Base-by-base conservation (phyloP, 116 monocot species). In the Zostera marina region DNA sequence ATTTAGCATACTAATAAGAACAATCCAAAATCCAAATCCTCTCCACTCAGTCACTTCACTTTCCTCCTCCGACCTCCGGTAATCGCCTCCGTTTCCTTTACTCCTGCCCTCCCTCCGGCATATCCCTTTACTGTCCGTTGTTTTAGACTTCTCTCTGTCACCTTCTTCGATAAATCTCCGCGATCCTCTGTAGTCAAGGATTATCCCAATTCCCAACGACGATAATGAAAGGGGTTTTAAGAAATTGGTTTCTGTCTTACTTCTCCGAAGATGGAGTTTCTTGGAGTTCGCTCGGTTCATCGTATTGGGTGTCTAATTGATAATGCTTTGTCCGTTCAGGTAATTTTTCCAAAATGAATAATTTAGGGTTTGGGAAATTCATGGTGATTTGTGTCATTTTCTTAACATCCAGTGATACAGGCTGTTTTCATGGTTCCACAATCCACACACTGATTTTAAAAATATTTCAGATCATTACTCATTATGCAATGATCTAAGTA, bases 391-490 rank as follows among this genome's bases (percentile, higher is more conserved):
- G 11, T 52, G 26, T 52, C 32, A 17, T 6, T 60, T 59, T 7
- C 14, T 73, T 48, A 24, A 13, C 16, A 64, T n/a, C n/a, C n/a
- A n/a, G n/a, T n/a, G n/a, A n/a, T 73, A 24, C 76, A 96, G 94
- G 98, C 86, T 74, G 78, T 83, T 20, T 76, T 78, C 44, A 71
- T 98, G 41, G 76, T 89, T 16, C 98, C 98, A 52, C n/a, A n/a
- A n/a, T n/a, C n/a, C n/a, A n/a, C n/a, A n/a, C n/a, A n/a, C 66
- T 98, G 64, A 70, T 98, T 53, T 42, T 48, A 17, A 70, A 52
- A 70, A 20, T 46, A 22, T 20, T 66, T 24, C 63, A 52, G 53
- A 53, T 47, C 23, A 19, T 10, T 59, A 81, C 21, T 65, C 69
- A 55, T 54, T 98, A 51, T 53, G 83, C 19, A 54, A 74, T 70